These are phyloP conservation scores for Phytophthora parvispora DNA, from an alignment of 352 stramenopile genomes.

Conservation along the genomic window DNA sequence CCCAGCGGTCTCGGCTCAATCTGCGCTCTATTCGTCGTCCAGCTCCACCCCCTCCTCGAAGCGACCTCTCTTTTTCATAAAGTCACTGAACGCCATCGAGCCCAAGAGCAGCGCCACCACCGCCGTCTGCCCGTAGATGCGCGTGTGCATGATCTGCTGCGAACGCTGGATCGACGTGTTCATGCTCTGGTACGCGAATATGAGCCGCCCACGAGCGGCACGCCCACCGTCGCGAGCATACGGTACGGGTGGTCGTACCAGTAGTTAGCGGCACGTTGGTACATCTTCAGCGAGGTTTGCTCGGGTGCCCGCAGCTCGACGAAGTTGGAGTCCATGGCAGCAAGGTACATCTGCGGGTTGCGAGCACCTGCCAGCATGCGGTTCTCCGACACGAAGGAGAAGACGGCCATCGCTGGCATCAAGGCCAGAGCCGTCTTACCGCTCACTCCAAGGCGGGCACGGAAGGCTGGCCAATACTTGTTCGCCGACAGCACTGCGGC, in stretches of 20 bases:
- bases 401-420: conserved; percentile 54
- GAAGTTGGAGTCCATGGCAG: conserved; percentile 46
- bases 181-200: conserved; percentile 61
- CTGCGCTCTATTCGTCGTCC: not conserved
- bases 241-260: conserved; percentile 78
- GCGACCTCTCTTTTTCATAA: conserved; percentile 63
- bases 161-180: conserved; percentile 68
- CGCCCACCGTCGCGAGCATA: conserved; percentile 49
- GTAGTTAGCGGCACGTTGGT: conserved; percentile 67
- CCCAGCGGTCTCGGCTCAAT: not conserved
- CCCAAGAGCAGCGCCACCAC: conserved; percentile 65
- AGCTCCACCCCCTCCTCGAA: conserved; percentile 46
- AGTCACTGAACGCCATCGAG: conserved; percentile 83
- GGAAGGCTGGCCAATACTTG: conserved; percentile 65
- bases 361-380: conserved; percentile 53
- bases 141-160: conserved; percentile 84
- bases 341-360: conserved; percentile 74
- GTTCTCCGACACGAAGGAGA: conserved; percentile 65
- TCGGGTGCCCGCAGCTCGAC: conserved; percentile 37
- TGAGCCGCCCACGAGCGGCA: conserved; percentile 68
- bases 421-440: conserved; percentile 75
- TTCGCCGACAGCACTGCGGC: conserved; percentile 47
- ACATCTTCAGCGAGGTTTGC: conserved; percentile 40
- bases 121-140: conserved; percentile 73
- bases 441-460: conserved; percentile 63